phyloP scores from a whole-genome alignment of 768 basidiomycete genomes.

The Hydnum rufescens region DNA sequence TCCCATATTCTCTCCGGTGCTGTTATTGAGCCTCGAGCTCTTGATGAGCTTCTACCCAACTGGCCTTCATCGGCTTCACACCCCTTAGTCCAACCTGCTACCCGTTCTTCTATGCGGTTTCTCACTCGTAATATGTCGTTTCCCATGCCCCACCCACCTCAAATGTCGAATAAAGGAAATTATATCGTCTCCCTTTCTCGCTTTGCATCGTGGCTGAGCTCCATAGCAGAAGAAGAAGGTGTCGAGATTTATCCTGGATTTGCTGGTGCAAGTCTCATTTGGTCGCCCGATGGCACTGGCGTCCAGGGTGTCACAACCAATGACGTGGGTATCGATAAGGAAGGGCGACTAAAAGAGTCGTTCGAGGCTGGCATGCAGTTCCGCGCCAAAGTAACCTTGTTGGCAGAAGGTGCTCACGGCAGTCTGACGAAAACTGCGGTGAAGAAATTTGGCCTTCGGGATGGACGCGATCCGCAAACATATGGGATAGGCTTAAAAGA shows the following conservation, averaged over 20 bases:
- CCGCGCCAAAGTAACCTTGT: constrained; percentile 71
- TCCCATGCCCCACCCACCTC: constrained; percentile 87
- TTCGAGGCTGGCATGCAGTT: constrained; percentile 98
- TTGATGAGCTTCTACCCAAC: constrained; percentile 76
- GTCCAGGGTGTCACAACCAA: constrained; percentile 77
- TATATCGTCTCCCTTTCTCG: constrained; percentile 80
- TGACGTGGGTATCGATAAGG: constrained; percentile 77
- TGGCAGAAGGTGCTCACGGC: constrained; percentile 92
- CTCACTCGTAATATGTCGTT: constrained; percentile 48
- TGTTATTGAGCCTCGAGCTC: constrained; percentile 79
- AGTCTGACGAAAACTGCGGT: constrained; percentile 67
- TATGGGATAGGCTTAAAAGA: constrained; percentile 95
- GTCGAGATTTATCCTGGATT: constrained; percentile 97
- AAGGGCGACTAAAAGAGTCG: constrained; percentile 54
- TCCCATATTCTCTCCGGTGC: constrained; percentile 92
- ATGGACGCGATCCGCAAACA: constrained; percentile 67
- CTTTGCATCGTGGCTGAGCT: constrained; percentile 75
- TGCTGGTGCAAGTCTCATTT: constrained; percentile 70
- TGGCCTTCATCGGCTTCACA: constrained; percentile 50
- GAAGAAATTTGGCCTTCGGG: constrained; percentile 48
- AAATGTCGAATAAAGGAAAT: constrained; percentile 90
- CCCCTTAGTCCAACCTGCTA: constrained; percentile 65
- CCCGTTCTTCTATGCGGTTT: constrained; percentile 65
- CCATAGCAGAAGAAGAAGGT: constrained; percentile 62
- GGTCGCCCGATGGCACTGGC: constrained; percentile 36